These are phyloP conservation scores for Leptodontidium sp. DNA, from an alignment of 2,329 filamentous ascomycete genomes.

Conservation along the genomic window DNA sequence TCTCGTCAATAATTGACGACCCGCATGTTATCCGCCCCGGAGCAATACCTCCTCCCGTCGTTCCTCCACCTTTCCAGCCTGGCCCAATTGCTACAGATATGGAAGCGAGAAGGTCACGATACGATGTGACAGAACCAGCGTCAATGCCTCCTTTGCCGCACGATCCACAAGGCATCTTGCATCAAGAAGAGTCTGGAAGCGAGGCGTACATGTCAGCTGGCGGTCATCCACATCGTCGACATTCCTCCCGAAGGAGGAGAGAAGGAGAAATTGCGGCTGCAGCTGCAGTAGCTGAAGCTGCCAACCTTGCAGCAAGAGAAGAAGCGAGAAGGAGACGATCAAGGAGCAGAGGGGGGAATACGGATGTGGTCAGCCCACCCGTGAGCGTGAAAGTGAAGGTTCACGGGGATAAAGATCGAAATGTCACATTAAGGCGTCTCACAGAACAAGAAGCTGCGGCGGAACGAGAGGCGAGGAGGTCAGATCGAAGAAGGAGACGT, in stretches of 20 bases:
- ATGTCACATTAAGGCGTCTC: slow-evolving; percentile 67
- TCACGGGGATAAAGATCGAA: slow-evolving; percentile 66
- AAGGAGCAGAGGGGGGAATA: slow-evolving; percentile 33
- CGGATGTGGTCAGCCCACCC: slow-evolving; percentile 53
- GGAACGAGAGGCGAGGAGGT: slow-evolving; percentile 42
- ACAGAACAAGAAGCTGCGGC: slow-evolving; percentile 66
- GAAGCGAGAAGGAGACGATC: slow-evolving; percentile 47
- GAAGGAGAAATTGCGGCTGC: slow-evolving; percentile 55
- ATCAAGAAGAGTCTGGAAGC: slow-evolving; percentile 51
- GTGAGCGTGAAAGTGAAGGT: slow-evolving; percentile 67
- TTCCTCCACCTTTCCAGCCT: slow-evolving; percentile 38
- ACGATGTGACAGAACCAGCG: slow-evolving; percentile 45
- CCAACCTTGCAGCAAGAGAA: slow-evolving; percentile 57
- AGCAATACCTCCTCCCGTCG: slow-evolving; percentile 49
- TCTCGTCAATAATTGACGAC: slow-evolving; percentile 44
- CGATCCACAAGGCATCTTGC: slow-evolving; percentile 58
- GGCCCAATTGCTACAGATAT: slow-evolving; percentile 35
- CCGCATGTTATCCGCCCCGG: slow-evolving; percentile 50
- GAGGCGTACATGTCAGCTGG: slow-evolving; percentile 54
- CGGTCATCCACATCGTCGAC: slow-evolving; percentile 52
- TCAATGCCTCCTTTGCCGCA: slow-evolving; percentile 64
- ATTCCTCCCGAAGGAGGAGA: slow-evolving; percentile 56
- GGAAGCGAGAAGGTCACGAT: slow-evolving; percentile 51
- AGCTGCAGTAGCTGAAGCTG: slow-evolving; percentile 55
- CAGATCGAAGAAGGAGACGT: slow-evolving; percentile 52